phyloP scores from a whole-genome alignment of 148 eudicot genomes.

The Fagopyrum homotropicum region DNA sequence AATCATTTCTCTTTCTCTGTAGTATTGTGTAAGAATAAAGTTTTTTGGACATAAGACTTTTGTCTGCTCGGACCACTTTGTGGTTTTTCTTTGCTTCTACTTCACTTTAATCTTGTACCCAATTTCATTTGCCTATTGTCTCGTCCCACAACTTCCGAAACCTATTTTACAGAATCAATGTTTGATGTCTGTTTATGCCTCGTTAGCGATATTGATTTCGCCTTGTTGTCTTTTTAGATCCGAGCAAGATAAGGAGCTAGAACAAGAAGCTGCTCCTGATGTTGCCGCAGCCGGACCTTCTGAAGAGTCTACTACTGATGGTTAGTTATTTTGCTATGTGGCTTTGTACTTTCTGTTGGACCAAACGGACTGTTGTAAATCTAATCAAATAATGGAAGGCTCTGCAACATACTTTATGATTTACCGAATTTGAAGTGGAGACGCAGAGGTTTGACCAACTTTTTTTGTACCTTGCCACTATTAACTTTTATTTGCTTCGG shows the following conservation, averaged over 20 bases:
- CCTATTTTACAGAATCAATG: neutral
- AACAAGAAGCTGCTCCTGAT: constrained; percentile 71
- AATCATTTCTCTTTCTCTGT: neutral
- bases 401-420: neutral
- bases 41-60: neutral
- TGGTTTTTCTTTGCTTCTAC: neutral
- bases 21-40: neutral
- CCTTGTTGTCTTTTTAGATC: constrained; percentile 40
- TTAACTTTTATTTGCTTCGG: neutral
- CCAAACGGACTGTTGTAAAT: neutral
- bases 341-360: neutral
- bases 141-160: neutral
- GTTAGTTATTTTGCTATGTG: constrained; percentile 30
- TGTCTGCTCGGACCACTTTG: neutral
- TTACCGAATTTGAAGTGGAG: neutral
- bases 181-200: neutral
- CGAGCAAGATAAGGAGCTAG: constrained; percentile 98
- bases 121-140: neutral
- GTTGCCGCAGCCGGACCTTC: constrained; percentile 54
- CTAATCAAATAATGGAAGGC: neutral
- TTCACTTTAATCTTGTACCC: neutral
- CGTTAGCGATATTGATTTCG: neutral
- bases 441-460: neutral
- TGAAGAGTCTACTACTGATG: constrained; percentile 68
- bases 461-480: neutral